Percentiles rank a stretch among this genome's conserved stretches.
Evolutionary conservation across 2,329 filamentous ascomycete species (phyloP).

Genomic region (Diaporthe capsici): DNA sequence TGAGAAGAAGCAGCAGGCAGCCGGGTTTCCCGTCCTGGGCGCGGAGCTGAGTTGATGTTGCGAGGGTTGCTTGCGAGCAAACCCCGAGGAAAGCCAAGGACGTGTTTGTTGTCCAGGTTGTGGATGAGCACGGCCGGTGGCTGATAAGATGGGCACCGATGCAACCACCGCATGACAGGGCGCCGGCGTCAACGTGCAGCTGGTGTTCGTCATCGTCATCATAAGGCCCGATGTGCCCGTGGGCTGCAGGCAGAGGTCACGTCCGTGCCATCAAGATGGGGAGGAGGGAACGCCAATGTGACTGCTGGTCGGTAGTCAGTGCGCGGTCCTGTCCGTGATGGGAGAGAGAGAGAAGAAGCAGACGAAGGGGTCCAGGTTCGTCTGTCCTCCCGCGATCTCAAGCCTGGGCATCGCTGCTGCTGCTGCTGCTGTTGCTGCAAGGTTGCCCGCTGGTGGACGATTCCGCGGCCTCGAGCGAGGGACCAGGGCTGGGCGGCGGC

Average conservation of each 20-base stretch:
- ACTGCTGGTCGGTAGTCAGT: neutral
- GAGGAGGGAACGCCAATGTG: neutral
- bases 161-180: constrained; percentile 12
- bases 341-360: neutral
- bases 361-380: constrained; percentile 2
- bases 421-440: neutral
- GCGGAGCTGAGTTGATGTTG: neutral
- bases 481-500: constrained; percentile 1
- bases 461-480: neutral
- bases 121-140: constrained; percentile 8
- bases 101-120: neutral
- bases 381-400: neutral
- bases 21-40: neutral
- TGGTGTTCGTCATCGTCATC: neutral
- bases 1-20: neutral
- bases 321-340: neutral
- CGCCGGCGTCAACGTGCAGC: constrained; percentile 13
- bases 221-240: neutral
- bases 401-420: neutral
- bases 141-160: constrained; percentile 3
- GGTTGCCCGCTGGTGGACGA: neutral
- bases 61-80: constrained; percentile 16
- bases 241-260: constrained; percentile 13
- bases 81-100: neutral
- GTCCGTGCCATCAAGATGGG: neutral